Evolutionary conservation across 2,329 filamentous ascomycete species (phyloP), one percentile per base, ranked within the genome.

Genomic region (Colletotrichum chlorophyti): DNA sequence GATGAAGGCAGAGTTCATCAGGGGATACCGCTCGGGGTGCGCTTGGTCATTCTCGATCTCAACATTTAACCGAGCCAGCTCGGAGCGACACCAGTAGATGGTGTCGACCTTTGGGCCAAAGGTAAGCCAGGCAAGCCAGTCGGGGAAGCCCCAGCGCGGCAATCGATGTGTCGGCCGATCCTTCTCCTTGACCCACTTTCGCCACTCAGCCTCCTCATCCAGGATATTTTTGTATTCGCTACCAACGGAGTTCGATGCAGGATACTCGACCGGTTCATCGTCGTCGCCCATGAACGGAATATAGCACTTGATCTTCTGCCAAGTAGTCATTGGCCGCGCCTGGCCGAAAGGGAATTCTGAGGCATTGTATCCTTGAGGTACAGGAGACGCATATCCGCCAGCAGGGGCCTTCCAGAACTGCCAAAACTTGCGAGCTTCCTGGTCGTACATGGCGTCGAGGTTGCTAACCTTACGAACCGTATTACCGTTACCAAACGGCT

Each of bases 1-100:
- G 61, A 99, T 93, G 66, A 99, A 99, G 1, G 95, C 95, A 1
- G 94, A 97, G 68, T 91, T 97, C 93, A 97, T 96, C 42, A 93
- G 76, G 0, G 94, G 93, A 62, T 92, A 98, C 5, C 89, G 86
- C 64, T 97, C 93, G 0, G 91, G 89, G 45, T 95, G 82, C 50
- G 89, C 83, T 70, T 99, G 95, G 64, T 98, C 95, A 40, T 89
- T 79, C 65, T 97, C 93, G 51, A 99, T 97, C 70, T 98, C 93
- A 49, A 93, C 69, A 65, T 98, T 99, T 15, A 98, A 79, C 12
- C 91, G 86, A 15, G 95, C 93, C 24, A 99, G 74, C 71, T 98
- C 90, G 63, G 88, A 86, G 3, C 95, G 90, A 65, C 92, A 96
- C 79, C 93, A 90, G 69, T 96, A 93, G 64, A 99, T 98, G 0